A percentile compares a stretch with the other conserved stretches of the same genome.
Evolutionary conservation across 2,329 filamentous ascomycete genomes (phyloP).

Genomic region (Colletotrichum phormii): DNA sequence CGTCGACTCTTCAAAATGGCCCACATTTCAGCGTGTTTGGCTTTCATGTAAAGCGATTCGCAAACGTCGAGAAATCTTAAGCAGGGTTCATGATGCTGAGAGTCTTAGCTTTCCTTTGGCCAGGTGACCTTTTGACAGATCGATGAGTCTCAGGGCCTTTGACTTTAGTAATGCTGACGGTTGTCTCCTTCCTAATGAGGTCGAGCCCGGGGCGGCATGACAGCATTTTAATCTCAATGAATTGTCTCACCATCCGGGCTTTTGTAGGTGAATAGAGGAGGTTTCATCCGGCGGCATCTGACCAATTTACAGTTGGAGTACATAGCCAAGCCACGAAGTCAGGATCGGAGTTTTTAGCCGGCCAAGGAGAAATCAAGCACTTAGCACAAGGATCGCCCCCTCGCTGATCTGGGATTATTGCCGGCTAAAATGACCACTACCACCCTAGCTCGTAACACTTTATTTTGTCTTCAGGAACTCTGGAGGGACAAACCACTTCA

Average conservation of each 20-base stretch:
- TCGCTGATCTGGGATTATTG: neutral
- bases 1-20: too few species aligned
- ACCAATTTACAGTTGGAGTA: neutral
- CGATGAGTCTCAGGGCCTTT: neutral
- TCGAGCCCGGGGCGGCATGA: neutral
- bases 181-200: neutral
- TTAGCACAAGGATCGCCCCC: neutral
- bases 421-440: conserved; percentile 15
- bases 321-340: neutral
- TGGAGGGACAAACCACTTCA: neutral
- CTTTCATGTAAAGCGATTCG: too few species aligned
- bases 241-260: neutral
- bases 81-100: neutral
- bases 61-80: too few species aligned
- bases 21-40: too few species aligned
- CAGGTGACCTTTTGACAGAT: neutral
- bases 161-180: neutral
- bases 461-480: neutral
- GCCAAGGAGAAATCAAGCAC: conserved; percentile 14
- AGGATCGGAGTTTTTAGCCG: conserved; percentile 9
- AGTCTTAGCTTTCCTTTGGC: neutral
- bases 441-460: neutral
- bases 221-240: neutral
- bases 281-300: too few species aligned
- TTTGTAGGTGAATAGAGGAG: neutral